A percentile compares a stretch with the other conserved stretches of the same genome.
phyloP scores from a whole-genome alignment of 345 rosid species.

The Carallia brachiata region DNA sequence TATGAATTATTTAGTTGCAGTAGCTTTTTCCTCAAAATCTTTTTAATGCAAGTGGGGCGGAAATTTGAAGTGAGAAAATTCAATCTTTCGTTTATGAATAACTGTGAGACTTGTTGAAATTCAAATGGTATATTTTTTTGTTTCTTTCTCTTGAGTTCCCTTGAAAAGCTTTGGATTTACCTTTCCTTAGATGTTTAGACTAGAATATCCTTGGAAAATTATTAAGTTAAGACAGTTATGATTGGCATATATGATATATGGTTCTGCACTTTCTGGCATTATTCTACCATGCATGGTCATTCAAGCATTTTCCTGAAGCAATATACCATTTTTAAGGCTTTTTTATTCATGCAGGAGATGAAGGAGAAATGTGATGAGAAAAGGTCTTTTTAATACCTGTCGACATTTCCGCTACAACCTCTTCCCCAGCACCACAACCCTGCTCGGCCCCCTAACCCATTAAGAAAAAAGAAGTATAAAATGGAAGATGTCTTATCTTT shows the following conservation, averaged over 20 bases:
- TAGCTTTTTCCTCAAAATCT: neutral
- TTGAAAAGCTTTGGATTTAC: neutral
- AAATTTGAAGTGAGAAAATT: too few species aligned
- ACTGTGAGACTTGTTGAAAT: too few species aligned
- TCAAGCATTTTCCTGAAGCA: constrained; percentile 6
- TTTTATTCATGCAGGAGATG: constrained; percentile 71
- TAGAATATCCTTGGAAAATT: neutral
- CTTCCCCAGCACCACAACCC: neutral
- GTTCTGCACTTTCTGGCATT: neutral
- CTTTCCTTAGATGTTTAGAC: too few species aligned
- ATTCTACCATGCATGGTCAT: neutral
- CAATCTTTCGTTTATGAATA: too few species aligned
- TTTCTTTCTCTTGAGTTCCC: neutral
- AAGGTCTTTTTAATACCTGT: constrained; percentile 36
- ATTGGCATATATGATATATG: neutral
- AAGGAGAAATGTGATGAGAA: constrained; percentile 92
- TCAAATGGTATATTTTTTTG: neutral
- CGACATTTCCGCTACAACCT: neutral
- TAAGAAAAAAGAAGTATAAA: neutral
- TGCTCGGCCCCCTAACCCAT: neutral
- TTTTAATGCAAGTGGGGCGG: too few species aligned
- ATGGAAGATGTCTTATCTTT: constrained; percentile 20
- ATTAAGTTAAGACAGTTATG: neutral
- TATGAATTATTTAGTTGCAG: neutral
- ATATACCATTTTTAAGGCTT: constrained; percentile 1